Evolutionary conservation across 805 yeast genomes (phyloP).

Genomic region (Cyberlindnera misumaiensis): DNA sequence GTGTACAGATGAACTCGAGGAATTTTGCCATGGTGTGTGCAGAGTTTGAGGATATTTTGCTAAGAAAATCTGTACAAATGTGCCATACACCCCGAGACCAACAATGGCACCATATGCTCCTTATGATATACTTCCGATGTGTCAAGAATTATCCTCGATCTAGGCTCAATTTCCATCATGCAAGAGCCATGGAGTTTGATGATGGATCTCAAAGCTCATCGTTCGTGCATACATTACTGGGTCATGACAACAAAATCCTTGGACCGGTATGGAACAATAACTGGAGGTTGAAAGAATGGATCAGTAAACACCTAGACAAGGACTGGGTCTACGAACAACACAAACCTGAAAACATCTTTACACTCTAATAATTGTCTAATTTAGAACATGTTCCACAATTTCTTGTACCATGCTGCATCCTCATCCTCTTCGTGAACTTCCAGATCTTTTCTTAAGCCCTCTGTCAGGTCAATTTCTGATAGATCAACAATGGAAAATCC

Average conservation of each 20-base stretch:
- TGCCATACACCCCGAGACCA: slow-evolving; percentile 6
- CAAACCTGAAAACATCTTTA: slow-evolving; percentile 6
- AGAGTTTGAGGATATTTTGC: slow-evolving; percentile 36
- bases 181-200: not conserved
- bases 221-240: not conserved
- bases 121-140: slow-evolving; percentile 15
- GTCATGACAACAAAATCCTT: not conserved
- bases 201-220: not conserved
- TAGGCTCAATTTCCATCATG: slow-evolving; percentile 10
- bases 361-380: slow-evolving; percentile 1
- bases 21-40: slow-evolving; percentile 43
- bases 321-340: slow-evolving; percentile 7
- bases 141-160: slow-evolving; percentile 19
- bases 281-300: slow-evolving; percentile 13
- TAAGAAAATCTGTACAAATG: slow-evolving; percentile 17
- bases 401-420: slow-evolving; percentile 10
- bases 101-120: slow-evolving; percentile 12
- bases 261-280: slow-evolving; percentile 9
- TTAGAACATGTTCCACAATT: slow-evolving; percentile 6
- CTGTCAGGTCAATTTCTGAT: slow-evolving; percentile 40
- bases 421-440: slow-evolving; percentile 9
- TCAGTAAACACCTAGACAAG: not conserved
- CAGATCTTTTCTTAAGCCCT: slow-evolving; percentile 40
- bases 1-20: slow-evolving; percentile 31
- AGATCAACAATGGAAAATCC: slow-evolving; percentile 35